Evolutionary conservation across 805 yeast species (phyloP).

Genomic region (Yarrowia hollandica): DNA sequence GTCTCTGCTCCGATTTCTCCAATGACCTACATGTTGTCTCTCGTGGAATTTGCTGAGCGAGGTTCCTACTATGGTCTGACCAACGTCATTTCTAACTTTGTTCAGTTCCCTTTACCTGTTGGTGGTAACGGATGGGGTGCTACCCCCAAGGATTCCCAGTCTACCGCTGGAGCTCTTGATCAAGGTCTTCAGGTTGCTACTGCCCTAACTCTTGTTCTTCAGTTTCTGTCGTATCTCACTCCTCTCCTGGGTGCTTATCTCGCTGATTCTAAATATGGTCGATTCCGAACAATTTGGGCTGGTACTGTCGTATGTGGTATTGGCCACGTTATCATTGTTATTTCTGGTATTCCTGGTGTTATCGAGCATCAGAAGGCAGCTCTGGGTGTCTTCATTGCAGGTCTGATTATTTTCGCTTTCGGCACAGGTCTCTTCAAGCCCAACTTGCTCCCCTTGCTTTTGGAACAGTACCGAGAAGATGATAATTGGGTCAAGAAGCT

Average conservation of each 20-base stretch:
- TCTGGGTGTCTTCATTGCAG: constrained; percentile 43
- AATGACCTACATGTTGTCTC: constrained; percentile 34
- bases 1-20: constrained; percentile 30
- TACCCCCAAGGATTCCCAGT: constrained; percentile 42
- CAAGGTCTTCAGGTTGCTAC: constrained; percentile 49
- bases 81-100: constrained; percentile 50
- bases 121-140: constrained; percentile 52
- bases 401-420: constrained; percentile 33
- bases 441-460: constrained; percentile 42
- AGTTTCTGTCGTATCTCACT: constrained; percentile 43
- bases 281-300: constrained; percentile 51
- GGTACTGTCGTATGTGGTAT: constrained; percentile 52
- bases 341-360: constrained; percentile 60
- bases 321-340: constrained; percentile 49
- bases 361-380: constrained; percentile 62
- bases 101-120: constrained; percentile 53
- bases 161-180: constrained; percentile 53
- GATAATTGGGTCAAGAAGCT: constrained; percentile 55
- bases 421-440: constrained; percentile 60
- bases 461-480: constrained; percentile 55
- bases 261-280: constrained; percentile 53
- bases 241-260: constrained; percentile 56
- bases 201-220: constrained; percentile 50
- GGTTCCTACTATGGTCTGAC: constrained; percentile 54
- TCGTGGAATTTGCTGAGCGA: constrained; percentile 55